Conservation (phyloP, 352 stramenopile species). For the Thalassiosira hispida region DNA sequence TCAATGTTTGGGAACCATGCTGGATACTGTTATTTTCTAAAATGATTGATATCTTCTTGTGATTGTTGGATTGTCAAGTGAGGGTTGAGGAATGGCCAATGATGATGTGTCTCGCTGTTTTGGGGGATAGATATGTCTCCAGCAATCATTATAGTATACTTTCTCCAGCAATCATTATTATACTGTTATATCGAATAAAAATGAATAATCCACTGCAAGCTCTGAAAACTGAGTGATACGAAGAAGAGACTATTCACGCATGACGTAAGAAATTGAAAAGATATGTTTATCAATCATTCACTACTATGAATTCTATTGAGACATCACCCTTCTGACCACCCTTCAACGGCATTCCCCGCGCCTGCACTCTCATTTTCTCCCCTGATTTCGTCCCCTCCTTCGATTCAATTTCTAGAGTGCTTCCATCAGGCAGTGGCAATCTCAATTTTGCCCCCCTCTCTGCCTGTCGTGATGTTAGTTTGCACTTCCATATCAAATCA, state of each 20-base stretch:
- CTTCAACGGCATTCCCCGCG: conserved; percentile 76
- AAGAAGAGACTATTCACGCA: too few relatives aligned
- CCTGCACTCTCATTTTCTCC: conserved; percentile 45
- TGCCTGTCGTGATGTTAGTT: conserved; percentile 48
- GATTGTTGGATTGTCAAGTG: too few relatives aligned
- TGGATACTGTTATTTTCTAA: conserved; percentile 99
- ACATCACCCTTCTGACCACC: conserved; percentile 67
- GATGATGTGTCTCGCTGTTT: too few relatives aligned
- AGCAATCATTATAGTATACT: too few relatives aligned
- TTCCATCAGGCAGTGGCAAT: conserved; percentile 71
- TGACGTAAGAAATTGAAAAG: too few relatives aligned
- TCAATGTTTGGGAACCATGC: conserved; percentile 97
- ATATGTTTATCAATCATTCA: conserved; percentile 6
- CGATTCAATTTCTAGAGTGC: conserved; percentile 50
- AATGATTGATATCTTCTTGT: neutral
- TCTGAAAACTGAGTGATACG: too few relatives aligned
- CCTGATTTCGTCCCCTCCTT: conserved; percentile 24
- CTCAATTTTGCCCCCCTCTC: conserved; percentile 52
- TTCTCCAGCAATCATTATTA: too few relatives aligned
- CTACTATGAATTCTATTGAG: conserved; percentile 70
- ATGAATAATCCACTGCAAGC: too few relatives aligned
- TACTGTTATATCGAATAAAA: too few relatives aligned
- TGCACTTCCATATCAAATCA: conserved; percentile 70
- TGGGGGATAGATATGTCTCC: too few relatives aligned
- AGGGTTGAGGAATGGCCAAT: too few relatives aligned